Evolutionary conservation across 306 rosid genomes (phyloP).

Genomic region (Cucumis cinereus): DNA sequence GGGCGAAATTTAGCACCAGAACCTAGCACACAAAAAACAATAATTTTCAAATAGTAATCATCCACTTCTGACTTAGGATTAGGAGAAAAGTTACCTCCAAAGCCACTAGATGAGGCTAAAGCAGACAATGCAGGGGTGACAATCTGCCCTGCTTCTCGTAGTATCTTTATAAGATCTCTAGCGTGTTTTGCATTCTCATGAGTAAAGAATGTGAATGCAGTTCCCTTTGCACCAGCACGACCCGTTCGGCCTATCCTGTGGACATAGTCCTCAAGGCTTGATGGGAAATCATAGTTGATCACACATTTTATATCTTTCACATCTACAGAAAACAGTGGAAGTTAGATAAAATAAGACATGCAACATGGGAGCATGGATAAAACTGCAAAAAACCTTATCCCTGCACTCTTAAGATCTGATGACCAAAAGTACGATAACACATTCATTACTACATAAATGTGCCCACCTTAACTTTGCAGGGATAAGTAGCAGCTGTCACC

Average conservation of each 20-base stretch:
- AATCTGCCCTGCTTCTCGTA: slow-evolving; percentile 76
- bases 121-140: slow-evolving; percentile 51
- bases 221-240: slow-evolving; percentile 97
- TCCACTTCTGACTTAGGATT: not conserved
- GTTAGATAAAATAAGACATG: slow-evolving; percentile 10
- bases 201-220: slow-evolving; percentile 74
- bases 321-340: slow-evolving; percentile 31
- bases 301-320: slow-evolving; percentile 96
- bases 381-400: slow-evolving; percentile 82
- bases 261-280: slow-evolving; percentile 91
- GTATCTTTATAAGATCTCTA: slow-evolving; percentile 59
- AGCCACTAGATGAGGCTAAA: slow-evolving; percentile 47
- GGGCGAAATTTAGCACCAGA: slow-evolving; percentile 56
- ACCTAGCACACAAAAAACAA: slow-evolving; percentile 21
- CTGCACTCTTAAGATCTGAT: slow-evolving; percentile 58
- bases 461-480: slow-evolving; percentile 99
- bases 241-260: slow-evolving; percentile 98
- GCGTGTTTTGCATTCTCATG: slow-evolving; percentile 62
- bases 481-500: slow-evolving; percentile 97
- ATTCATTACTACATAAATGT: slow-evolving; percentile 71
- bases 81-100: slow-evolving; percentile 35
- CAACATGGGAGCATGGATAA: slow-evolving; percentile 27
- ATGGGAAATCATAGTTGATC: slow-evolving; percentile 87
- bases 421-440: slow-evolving; percentile 85
- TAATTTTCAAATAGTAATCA: slow-evolving; percentile 1